Base-by-base conservation (phyloP, 1,139 yeast genomes). In the Cylindricascospora bacillispora region DNA sequence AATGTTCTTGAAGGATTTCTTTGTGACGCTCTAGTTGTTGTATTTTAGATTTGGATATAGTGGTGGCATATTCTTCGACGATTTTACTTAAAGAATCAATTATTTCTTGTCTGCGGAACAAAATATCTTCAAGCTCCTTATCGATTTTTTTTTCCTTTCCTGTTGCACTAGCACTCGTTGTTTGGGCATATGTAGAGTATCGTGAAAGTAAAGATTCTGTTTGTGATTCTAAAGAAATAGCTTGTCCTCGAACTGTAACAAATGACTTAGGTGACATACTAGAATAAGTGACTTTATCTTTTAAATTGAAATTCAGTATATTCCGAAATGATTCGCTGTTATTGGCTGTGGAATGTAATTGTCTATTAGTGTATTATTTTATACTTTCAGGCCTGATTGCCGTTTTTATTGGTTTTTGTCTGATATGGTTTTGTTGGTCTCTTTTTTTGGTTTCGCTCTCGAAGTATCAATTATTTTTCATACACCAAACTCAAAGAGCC, bases 1-100 rank as follows among this genome's bases (percentile, higher is more conserved):
- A 64, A 53, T 82, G 92, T 33, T 85, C 93, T 32, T 62, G 67
- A 21, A 83, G 60, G 16, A 71, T 68, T 52, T 85, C 95, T 44
- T 70, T 71, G 52, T 85, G 95, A 35, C 97, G 72, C 33, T 77
- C 73, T 27, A 85, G 59, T 51, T 89, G 97, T 46, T 81, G 89
- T 23, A 74, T 55, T 54, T 82, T 81, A 0, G 89, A 70, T 1
- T 89, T 70, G 2, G 85, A 67, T 5, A 76, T 60, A n/a, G 63
- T 55, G 12, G 65, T 50, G 43, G 74, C 79, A n/a, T n/a, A n/a
- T 3, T 75, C 61, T 31, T 78, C 83, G 27, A 73, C 68, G 18
- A 64, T 52, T 32, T 55, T 30, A 53, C 49, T 30, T 60, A 54
- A 29, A 25, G 60, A 41, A 26, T 59, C 54, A 12, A 67, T 44